These are phyloP conservation scores for Xerocomellus chrysenteron DNA, from an alignment of 768 basidiomycete species.

Conservation along the genomic window DNA sequence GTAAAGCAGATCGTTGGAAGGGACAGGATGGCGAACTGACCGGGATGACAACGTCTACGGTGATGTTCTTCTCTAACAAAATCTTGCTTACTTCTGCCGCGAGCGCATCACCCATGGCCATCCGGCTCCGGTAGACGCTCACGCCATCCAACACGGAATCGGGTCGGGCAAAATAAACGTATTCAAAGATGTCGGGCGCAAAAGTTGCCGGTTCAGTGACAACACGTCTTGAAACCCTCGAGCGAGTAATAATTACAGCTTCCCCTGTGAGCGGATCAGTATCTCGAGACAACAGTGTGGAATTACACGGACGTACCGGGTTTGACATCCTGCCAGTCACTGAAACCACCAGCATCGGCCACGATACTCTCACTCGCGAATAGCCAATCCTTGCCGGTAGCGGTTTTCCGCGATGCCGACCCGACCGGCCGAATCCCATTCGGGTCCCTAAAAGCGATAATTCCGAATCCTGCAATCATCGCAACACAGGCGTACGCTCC, in stretches of 20 bases:
- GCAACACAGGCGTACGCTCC: constrained; percentile 97
- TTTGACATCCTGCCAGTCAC: constrained; percentile 90
- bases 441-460: constrained; percentile 97
- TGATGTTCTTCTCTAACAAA: constrained; percentile 61
- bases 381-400: constrained; percentile 75
- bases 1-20: neutral
- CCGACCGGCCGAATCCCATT: constrained; percentile 96
- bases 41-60: constrained; percentile 95
- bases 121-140: constrained; percentile 94
- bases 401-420: constrained; percentile 65
- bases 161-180: constrained; percentile 96
- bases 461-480: constrained; percentile 99
- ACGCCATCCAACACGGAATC: constrained; percentile 97
- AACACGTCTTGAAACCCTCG: constrained; percentile 69
- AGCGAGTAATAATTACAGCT: constrained; percentile 92
- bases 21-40: constrained; percentile 36
- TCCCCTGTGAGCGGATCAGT: constrained; percentile 57
- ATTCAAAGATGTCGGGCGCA: constrained; percentile 98
- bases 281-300: neutral
- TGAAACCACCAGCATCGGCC: constrained; percentile 89
- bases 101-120: constrained; percentile 98
- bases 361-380: constrained; percentile 96
- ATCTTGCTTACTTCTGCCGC: constrained; percentile 83
- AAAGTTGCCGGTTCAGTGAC: constrained; percentile 71
- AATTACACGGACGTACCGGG: constrained; percentile 56